Evolutionary conservation across 176 grass and related monocot genomes (phyloP).

Genomic region (Zoysia japonica): DNA sequence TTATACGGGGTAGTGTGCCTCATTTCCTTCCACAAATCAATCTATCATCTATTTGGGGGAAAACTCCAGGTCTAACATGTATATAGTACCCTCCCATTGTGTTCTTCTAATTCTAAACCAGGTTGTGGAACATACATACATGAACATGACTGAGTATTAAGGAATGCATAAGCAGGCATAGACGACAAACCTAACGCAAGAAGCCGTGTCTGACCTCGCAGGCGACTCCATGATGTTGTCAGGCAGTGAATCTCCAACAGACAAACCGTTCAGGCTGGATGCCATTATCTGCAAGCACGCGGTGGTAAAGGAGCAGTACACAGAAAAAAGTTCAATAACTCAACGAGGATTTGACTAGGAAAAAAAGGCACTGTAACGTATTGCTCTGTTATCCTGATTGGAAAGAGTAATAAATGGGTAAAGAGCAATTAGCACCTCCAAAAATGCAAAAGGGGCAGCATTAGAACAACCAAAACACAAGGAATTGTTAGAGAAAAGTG

Average conservation of each 20-base stretch:
- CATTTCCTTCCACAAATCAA: neutral
- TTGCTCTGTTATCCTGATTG: neutral
- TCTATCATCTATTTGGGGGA: neutral
- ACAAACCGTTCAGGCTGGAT: slow-evolving; percentile 77
- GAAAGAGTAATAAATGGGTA: neutral
- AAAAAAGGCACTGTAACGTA: neutral
- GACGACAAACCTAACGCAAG: slow-evolving; percentile 57
- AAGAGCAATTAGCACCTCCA: neutral
- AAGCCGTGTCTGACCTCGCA: slow-evolving; percentile 63
- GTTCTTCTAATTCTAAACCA: neutral
- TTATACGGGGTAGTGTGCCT: neutral
- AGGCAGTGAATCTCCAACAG: slow-evolving; percentile 75
- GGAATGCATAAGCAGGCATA: slow-evolving; percentile 9
- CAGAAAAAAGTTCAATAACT: too few relatives aligned
- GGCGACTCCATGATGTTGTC: slow-evolving; percentile 95
- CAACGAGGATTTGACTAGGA: neutral
- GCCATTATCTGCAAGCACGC: slow-evolving; percentile 36
- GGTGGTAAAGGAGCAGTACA: neutral
- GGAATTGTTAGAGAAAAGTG: neutral
- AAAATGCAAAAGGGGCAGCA: neutral
- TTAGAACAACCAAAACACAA: neutral
- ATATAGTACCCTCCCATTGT: neutral
- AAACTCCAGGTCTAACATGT: neutral
- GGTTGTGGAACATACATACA: neutral
- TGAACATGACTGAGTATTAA: neutral